Evolutionary conservation across 441 rosid genomes (phyloP).

Genomic region (Populus trichocarpa): DNA sequence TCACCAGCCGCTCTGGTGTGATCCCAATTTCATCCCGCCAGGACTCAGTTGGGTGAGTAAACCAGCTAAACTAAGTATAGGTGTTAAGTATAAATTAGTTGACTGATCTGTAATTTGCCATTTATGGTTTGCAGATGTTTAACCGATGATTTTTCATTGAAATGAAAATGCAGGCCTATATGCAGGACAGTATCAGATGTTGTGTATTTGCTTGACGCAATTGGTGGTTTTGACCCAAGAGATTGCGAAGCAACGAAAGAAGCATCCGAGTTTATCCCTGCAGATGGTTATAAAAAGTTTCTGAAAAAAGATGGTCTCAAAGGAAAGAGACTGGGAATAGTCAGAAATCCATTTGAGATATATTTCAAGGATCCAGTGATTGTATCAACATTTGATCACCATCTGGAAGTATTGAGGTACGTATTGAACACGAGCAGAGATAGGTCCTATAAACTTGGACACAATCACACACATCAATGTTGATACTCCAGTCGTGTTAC

Average conservation of each 20-base stretch:
- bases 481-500: too few relatives aligned
- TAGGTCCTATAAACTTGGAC: too few relatives aligned
- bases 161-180: slow-evolving; percentile 27
- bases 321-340: slow-evolving; percentile 36
- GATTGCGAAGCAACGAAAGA: slow-evolving; percentile 32
- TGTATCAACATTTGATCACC: slow-evolving; percentile 24
- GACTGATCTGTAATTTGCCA: not conserved
- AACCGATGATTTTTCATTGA: not conserved
- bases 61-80: too few relatives aligned
- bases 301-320: slow-evolving; percentile 26
- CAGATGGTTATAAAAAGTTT: slow-evolving; percentile 36
- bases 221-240: slow-evolving; percentile 33
- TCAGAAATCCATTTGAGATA: slow-evolving; percentile 24
- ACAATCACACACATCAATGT: too few relatives aligned
- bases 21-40: slow-evolving; percentile 24
- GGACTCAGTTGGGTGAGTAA: slow-evolving; percentile 33
- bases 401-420: slow-evolving; percentile 21
- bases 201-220: slow-evolving; percentile 31
- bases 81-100: too few relatives aligned
- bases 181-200: slow-evolving; percentile 40
- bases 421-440: not conserved
- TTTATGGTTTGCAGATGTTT: not conserved
- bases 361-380: slow-evolving; percentile 13
- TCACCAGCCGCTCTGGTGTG: slow-evolving; percentile 41
- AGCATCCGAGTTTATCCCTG: slow-evolving; percentile 31